phyloP scores from a whole-genome alignment of 805 yeast genomes.

The Lachancea sp. region DNA sequence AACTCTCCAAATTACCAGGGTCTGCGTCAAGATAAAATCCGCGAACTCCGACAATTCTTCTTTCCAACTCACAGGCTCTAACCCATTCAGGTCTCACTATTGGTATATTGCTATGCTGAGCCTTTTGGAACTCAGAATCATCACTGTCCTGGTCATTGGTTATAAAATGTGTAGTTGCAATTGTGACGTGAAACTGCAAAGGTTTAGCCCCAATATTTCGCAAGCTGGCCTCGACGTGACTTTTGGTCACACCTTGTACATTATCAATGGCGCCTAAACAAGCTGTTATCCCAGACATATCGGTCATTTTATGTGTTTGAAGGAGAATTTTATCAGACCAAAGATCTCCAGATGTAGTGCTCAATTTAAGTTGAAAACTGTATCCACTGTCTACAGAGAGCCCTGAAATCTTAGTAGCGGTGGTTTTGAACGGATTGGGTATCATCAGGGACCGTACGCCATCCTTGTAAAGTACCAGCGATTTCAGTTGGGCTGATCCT shows the following conservation, averaged over 20 bases:
- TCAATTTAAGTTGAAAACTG: slow-evolving; percentile 70
- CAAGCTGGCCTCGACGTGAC: slow-evolving; percentile 59
- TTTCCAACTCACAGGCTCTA: slow-evolving; percentile 84
- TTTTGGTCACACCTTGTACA: slow-evolving; percentile 40
- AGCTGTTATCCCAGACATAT: slow-evolving; percentile 83
- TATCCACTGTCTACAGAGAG: slow-evolving; percentile 80
- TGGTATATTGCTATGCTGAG: slow-evolving; percentile 82
- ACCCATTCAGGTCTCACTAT: slow-evolving; percentile 96
- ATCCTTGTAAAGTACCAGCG: slow-evolving; percentile 64
- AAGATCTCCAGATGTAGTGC: slow-evolving; percentile 85
- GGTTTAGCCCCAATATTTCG: slow-evolving; percentile 77
- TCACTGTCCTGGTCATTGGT: slow-evolving; percentile 34
- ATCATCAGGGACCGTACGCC: slow-evolving; percentile 65
- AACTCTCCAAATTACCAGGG: slow-evolving; percentile 37
- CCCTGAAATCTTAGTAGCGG: slow-evolving; percentile 84
- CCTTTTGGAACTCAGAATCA: slow-evolving; percentile 59
- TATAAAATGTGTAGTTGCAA: slow-evolving; percentile 94
- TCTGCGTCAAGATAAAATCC: slow-evolving; percentile 67
- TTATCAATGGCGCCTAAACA: slow-evolving; percentile 77
- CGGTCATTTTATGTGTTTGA: slow-evolving; percentile 93
- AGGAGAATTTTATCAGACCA: slow-evolving; percentile 61
- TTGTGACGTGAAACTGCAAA: slow-evolving; percentile 61
- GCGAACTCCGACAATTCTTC: slow-evolving; percentile 88
- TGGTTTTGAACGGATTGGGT: slow-evolving; percentile 73
- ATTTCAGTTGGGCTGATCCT: slow-evolving; percentile 75